phyloP scores from a whole-genome alignment of 179 eudicot species.

The Carnegiea gigantea region DNA sequence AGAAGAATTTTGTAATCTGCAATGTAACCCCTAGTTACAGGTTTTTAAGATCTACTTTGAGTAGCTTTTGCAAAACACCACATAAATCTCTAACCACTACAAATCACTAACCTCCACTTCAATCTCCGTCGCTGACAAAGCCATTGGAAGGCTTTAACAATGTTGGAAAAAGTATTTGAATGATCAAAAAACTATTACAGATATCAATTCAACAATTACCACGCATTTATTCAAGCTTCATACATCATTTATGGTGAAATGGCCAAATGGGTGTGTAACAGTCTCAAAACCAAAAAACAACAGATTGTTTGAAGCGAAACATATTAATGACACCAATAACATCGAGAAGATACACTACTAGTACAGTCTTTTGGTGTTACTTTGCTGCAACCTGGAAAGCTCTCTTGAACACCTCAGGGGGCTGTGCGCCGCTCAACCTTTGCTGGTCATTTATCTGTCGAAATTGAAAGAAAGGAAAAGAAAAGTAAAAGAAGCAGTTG shows the following conservation, averaged over 20 bases:
- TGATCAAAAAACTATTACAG: too few species aligned
- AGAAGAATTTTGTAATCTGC: too few species aligned
- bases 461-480: not conserved
- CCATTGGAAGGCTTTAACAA: too few species aligned
- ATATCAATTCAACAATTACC: too few species aligned
- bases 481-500: not conserved
- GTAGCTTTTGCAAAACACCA: too few species aligned
- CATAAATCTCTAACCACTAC: too few species aligned
- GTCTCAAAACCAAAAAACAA: not conserved
- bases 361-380: not conserved
- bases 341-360: not conserved
- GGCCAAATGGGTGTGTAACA: not conserved
- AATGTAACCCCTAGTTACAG: too few species aligned
- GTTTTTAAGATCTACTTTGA: too few species aligned
- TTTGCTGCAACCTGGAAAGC: conserved; percentile 60
- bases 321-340: not conserved
- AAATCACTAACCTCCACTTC: too few species aligned
- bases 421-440: conserved; percentile 79
- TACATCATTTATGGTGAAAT: not conserved
- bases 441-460: conserved; percentile 71
- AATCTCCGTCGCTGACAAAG: too few species aligned
- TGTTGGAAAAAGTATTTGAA: too few species aligned
- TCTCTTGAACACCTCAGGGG: conserved; percentile 60
- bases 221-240: not conserved
- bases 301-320: not conserved